Evolutionary conservation across 2,329 filamentous ascomycete species (phyloP).

Genomic region (Coniochaeta ligniaria): DNA sequence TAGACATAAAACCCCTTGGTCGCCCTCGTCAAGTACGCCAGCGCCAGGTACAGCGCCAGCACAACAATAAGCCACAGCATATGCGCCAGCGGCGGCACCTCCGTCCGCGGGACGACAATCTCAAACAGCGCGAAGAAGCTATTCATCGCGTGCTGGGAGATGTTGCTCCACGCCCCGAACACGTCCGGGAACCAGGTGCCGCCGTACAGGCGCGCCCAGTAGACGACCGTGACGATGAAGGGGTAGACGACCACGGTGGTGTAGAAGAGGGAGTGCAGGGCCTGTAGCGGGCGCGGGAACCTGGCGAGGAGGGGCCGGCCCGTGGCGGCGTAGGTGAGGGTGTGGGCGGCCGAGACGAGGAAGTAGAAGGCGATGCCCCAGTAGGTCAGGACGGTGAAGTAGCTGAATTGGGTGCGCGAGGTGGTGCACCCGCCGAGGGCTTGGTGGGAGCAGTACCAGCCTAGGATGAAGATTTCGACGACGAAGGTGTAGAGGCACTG

Average conservation of each 20-base stretch:
- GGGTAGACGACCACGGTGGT: conserved; percentile 56
- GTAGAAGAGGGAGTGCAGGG: conserved; percentile 58
- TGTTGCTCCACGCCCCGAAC: conserved; percentile 57
- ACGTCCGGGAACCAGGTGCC: conserved; percentile 39
- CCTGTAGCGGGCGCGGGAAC: conserved; percentile 55
- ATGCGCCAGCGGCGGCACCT: conserved; percentile 55
- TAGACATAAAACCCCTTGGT: conserved; percentile 73
- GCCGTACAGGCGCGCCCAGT: conserved; percentile 56
- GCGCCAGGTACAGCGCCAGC: conserved; percentile 61
- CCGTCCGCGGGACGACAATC: conserved; percentile 60
- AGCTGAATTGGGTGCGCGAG: conserved; percentile 60
- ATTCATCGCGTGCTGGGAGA: conserved; percentile 72
- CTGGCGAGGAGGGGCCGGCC: conserved; percentile 48
- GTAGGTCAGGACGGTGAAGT: conserved; percentile 76
- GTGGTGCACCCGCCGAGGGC: conserved; percentile 31
- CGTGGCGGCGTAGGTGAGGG: conserved; percentile 53
- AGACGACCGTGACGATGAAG: conserved; percentile 64
- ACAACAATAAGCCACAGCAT: conserved; percentile 62
- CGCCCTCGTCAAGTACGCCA: conserved; percentile 67
- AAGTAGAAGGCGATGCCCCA: conserved; percentile 81
- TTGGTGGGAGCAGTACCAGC: conserved; percentile 51
- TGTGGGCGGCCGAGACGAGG: conserved; percentile 60
- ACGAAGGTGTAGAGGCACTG: conserved; percentile 62
- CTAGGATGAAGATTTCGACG: conserved; percentile 62
- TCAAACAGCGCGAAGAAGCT: conserved; percentile 68